phyloP scores from a whole-genome alignment of 2,329 filamentous ascomycete species.

The Botryosphaeria agaves region DNA sequence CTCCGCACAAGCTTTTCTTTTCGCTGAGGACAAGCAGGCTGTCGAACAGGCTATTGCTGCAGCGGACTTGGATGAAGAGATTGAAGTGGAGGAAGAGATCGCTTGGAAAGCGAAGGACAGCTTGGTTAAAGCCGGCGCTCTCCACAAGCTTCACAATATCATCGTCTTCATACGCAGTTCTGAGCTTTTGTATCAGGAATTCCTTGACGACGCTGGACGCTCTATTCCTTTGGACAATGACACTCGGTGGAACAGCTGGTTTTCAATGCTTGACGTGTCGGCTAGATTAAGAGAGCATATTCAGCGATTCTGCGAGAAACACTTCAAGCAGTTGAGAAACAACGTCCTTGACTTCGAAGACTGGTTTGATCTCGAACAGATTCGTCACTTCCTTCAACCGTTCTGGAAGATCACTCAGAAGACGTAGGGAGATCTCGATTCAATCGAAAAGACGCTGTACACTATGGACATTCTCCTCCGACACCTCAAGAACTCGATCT shows the following conservation, averaged over 20 bases:
- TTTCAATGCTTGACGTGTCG: background rate
- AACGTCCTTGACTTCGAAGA: background rate
- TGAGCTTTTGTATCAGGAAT: background rate
- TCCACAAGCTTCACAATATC: slow-evolving; percentile 1
- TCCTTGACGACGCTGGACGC: background rate
- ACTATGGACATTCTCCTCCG: background rate
- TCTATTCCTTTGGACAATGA: background rate
- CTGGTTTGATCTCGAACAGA: background rate
- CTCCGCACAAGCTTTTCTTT: background rate
- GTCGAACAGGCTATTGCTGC: background rate
- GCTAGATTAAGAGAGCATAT: background rate
- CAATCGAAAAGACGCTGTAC: background rate
- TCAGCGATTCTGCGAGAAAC: background rate
- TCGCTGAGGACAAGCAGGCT: background rate
- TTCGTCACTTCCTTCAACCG: background rate
- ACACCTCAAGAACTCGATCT: background rate
- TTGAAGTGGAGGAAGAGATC: background rate
- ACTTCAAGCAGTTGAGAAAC: background rate
- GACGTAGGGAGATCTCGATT: too few relatives aligned
- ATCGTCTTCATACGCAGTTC: slow-evolving; percentile 1
- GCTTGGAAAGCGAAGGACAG: background rate
- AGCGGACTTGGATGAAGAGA: background rate
- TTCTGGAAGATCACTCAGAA: background rate
- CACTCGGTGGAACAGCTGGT: background rate
- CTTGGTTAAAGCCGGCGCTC: background rate